A percentile compares a stretch with the other conserved stretches of the same genome.
Evolutionary conservation across 2,329 filamentous ascomycete species (phyloP).

Genomic region (Phaeosphaeria sp.): DNA sequence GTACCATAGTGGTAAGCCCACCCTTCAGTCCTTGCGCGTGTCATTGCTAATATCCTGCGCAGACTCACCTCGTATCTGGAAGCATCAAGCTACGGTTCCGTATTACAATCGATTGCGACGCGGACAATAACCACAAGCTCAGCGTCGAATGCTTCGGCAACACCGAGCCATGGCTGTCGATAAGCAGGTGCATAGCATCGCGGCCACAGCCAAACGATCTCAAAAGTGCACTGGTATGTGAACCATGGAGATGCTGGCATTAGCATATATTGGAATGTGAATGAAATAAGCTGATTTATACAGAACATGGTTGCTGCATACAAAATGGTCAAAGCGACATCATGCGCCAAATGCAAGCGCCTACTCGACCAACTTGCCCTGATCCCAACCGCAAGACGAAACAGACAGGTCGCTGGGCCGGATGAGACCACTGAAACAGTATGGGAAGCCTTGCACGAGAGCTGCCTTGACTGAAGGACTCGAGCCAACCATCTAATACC

Average conservation of each 20-base stretch:
- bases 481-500: no score
- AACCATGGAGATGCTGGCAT: not conserved
- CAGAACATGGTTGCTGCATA: constrained; percentile 52
- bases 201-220: constrained; percentile 41
- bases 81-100: constrained; percentile 34
- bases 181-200: constrained; percentile 44
- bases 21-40: not conserved
- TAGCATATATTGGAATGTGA: not conserved
- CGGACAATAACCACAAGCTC: constrained; percentile 32
- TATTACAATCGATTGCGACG: constrained; percentile 34
- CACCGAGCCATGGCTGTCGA: constrained; percentile 31
- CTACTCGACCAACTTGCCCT: constrained; percentile 34
- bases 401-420: constrained; percentile 22
- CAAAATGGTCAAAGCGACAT: constrained; percentile 36
- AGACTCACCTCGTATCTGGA: constrained; percentile 38
- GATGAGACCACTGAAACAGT: constrained; percentile 26
- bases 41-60: not conserved
- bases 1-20: constrained; percentile 31
- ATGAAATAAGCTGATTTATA: constrained; percentile 14
- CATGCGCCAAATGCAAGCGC: constrained; percentile 43
- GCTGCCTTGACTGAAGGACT: constrained; percentile 36
- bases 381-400: constrained; percentile 42
- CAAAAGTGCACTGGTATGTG: constrained; percentile 42
- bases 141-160: constrained; percentile 41
- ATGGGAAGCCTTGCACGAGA: constrained; percentile 49